Evolutionary conservation across 257 asterid genomes (phyloP), one percentile per base, ranked within the genome.

Genomic region (Voacanga thouarsii): DNA sequence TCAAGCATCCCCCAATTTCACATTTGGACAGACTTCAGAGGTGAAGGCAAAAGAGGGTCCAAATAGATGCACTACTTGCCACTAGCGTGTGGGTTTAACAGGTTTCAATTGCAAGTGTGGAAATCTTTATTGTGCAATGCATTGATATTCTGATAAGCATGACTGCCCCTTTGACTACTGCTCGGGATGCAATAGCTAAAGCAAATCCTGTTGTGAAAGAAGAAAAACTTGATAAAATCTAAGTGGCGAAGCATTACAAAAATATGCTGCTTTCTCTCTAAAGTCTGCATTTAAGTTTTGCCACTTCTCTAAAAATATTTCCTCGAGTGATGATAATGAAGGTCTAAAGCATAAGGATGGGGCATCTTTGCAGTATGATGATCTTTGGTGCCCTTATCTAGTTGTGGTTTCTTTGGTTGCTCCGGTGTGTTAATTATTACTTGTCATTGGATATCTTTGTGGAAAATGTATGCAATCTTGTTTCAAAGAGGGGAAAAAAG

Each of bases 141-240:
- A 82, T 75, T 80, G 86, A 6, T 82, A 82, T 43, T 79, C 86
- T 60, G 86, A 82, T 44, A 82, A 82, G 72, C 86, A 82, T 65
- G 82, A 80, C 33, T 83, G 86, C 77, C n/a, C 72, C 6, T 83
- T 80, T 59, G 86, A 71, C 66, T 69, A 78, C 84, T 33, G 84
- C 77, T 66, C 84, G 45, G 67, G 78, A 80, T 41, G 84, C 84
- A 47, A 83, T 83, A 73, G 84, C 84, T 45, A 83, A 75, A 77
- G 84, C 80, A 21, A 83, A 83, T 80, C 86, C 86, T 50, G 82
- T 80, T 74, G 80, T 83, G 44, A 83, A 80, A 83, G 82, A 82
- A 5, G 84, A 80, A 73, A 83, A 83, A 80, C 86, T 83, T 14
- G 86, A 80, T 43, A 83, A 83, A 75, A 80, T 83, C 65, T 83